Evolutionary conservation across 2,329 filamentous ascomycete species (phyloP).

Genomic region (Calonectria hongkongensis): DNA sequence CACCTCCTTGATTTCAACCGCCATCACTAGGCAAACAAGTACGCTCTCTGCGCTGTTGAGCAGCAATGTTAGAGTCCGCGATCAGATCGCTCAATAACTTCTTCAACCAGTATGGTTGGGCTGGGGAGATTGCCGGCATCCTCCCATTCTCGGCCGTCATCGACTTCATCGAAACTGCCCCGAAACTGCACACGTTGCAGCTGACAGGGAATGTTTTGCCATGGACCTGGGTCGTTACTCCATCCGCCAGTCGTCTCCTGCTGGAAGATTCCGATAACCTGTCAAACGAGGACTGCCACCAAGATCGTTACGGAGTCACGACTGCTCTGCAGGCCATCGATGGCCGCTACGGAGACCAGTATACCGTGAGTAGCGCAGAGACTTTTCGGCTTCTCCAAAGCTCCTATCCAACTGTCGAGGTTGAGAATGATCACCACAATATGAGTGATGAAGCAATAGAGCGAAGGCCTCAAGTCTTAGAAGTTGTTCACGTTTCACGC

Average conservation of each 20-base stretch:
- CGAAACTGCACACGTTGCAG: conserved; percentile 1
- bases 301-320: neutral
- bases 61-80: neutral
- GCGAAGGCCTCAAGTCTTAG: neutral
- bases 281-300: neutral
- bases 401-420: neutral
- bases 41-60: neutral
- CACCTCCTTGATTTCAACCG: neutral
- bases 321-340: neutral
- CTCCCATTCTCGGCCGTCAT: conserved; percentile 7
- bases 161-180: conserved; percentile 2
- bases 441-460: neutral
- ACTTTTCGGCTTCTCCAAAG: neutral
- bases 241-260: neutral
- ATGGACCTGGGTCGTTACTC: conserved; percentile 1
- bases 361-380: neutral
- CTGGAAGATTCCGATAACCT: neutral
- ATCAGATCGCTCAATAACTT: neutral
- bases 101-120: neutral
- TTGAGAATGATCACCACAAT: neutral
- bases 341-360: neutral
- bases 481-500: neutral
- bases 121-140: conserved; percentile 5
- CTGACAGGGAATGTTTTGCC: neutral
- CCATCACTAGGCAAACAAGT: no score